Base-by-base conservation (phyloP, 2,329 filamentous ascomycete species). In the Neonectria neomacrospora region DNA sequence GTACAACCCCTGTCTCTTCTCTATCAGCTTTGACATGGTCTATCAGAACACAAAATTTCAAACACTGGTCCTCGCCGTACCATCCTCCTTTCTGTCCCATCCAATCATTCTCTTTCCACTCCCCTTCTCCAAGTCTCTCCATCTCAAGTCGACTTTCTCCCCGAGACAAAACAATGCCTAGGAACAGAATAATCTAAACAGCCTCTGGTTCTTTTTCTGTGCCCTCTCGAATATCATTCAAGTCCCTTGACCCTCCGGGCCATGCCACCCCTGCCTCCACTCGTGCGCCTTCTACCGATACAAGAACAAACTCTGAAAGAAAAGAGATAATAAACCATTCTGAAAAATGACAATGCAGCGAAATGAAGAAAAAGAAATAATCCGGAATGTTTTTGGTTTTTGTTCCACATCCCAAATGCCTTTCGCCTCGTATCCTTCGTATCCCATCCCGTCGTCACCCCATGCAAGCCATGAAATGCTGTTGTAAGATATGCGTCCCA, bases 251-350 rank as follows among this genome's bases (percentile, higher is more conserved):
- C 54, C 61, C 50, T 39, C 64, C 32, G 66, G 55, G 53, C 63
- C 50, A 62, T 58, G 56, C 54, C 54, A 53, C 58, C 58, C 52
- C 55, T 60, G 52, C 48, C 66, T 39, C 30, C 30, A 44, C 63
- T 61, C 53, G n/a, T 62, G 62, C 68, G 67, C 68, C 71, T 54
- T 65, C 71, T 63, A 54, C 41, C 63, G 53, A 69, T 67, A 62
- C 58, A 63, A 52, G 37, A 58, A 56, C 42, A 41, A 26, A 32
- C 14, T 26, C 20, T 23, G 34, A 34, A 54, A 39, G 41, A 50
- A 41, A 51, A 32, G 30, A 54, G 41, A 55, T 58, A 44, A 60
- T 20, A 52, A 68, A 58, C 28, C 55, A 61, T 45, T 54, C 53
- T 60, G 59, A 61, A 54, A 67, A 73, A 69, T 37, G 48, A 67